Evolutionary conservation across 2,329 filamentous ascomycete species (phyloP).

Genomic region (Dryadomyces sulphureus): DNA sequence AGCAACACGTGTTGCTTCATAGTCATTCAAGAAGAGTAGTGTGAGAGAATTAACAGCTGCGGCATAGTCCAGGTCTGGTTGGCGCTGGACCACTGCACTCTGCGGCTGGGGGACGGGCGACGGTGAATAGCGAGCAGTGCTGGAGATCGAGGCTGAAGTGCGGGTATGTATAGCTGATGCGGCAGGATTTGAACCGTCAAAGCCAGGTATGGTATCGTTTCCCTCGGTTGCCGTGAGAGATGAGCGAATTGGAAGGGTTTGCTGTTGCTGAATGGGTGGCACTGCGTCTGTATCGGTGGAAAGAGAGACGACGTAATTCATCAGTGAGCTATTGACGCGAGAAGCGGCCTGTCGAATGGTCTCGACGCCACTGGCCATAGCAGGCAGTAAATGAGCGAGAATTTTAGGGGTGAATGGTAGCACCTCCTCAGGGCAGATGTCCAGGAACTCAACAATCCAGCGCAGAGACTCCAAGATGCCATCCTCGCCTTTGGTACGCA

Average conservation of each 20-base stretch:
- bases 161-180: conserved; percentile 15
- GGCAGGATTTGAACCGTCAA: conserved; percentile 36
- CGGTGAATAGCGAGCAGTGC: not conserved
- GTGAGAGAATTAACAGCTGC: conserved; percentile 89
- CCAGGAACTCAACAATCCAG: conserved; percentile 93
- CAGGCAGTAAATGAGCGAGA: conserved; percentile 79
- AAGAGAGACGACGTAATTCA: conserved; percentile 87
- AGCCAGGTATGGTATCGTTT: conserved; percentile 36
- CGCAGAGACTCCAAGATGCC: conserved; percentile 79
- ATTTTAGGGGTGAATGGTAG: conserved; percentile 88
- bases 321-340: conserved; percentile 77
- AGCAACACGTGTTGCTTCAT: conserved; percentile 88
- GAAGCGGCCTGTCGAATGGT: conserved; percentile 77
- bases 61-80: conserved; percentile 81
- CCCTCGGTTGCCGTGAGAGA: conserved; percentile 14
- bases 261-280: conserved; percentile 13
- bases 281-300: conserved; percentile 49
- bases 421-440: conserved; percentile 94
- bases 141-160: conserved; percentile 36
- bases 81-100: conserved; percentile 22
- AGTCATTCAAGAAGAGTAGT: conserved; percentile 85
- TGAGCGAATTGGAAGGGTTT: conserved; percentile 5
- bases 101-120: conserved; percentile 14
- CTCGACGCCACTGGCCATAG: conserved; percentile 84
- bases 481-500: conserved; percentile 41